phyloP scores from a whole-genome alignment of 2,329 filamentous ascomycete genomes.

The Colletotrichum endophyticum region DNA sequence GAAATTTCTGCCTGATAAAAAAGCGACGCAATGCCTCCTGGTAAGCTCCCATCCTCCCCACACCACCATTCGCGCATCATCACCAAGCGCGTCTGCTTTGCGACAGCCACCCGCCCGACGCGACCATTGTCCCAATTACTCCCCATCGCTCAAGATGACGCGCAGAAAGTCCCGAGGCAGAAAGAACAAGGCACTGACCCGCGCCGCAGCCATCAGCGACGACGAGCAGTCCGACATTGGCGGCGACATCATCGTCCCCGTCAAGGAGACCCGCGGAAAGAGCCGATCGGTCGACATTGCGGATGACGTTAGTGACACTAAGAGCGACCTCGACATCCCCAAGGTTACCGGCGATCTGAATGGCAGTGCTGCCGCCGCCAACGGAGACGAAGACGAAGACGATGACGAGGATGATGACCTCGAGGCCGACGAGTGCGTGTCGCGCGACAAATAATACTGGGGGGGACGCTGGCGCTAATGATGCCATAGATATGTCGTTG shows the following conservation, averaged over 20 bases:
- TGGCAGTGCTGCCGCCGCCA: conserved; percentile 28
- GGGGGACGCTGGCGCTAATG: conserved; percentile 16
- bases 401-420: conserved; percentile 45
- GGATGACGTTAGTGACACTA: neutral
- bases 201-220: conserved; percentile 39
- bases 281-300: conserved; percentile 2
- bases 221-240: conserved; percentile 34
- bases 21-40: conserved; percentile 16
- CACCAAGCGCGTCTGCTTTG: neutral
- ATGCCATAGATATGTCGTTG: conserved; percentile 69
- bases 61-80: neutral
- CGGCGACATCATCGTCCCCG: conserved; percentile 3
- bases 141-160: neutral
- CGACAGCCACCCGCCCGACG: neutral
- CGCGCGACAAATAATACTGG: neutral
- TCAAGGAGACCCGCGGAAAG: conserved; percentile 1
- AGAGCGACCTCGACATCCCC: conserved; percentile 1
- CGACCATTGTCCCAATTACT: neutral
- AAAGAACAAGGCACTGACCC: neutral
- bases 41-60: neutral
- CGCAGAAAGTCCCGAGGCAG: neutral
- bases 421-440: conserved; percentile 30
- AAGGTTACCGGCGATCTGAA: conserved; percentile 5
- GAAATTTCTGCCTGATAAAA: neutral
- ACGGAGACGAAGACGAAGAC: conserved; percentile 39